Conservation (phyloP, 2,329 filamentous ascomycete genomes). For the Colletotrichum melonis region DNA sequence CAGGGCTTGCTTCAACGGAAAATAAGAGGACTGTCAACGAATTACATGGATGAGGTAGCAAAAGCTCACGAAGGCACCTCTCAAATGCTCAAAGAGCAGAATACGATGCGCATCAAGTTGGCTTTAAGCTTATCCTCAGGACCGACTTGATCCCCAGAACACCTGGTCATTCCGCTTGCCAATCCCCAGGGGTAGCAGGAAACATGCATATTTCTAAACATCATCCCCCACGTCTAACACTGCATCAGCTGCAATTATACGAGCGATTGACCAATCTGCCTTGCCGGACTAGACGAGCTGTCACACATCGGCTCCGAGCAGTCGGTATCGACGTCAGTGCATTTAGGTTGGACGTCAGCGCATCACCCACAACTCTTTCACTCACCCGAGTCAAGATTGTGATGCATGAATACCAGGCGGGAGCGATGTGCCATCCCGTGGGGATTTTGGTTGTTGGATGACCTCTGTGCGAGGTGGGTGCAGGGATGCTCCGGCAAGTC, state of each 20-base stretch:
- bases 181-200: neutral
- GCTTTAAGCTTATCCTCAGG: neutral
- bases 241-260: neutral
- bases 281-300: slow-evolving; percentile 1
- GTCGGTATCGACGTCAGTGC: neutral
- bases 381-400: neutral
- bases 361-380: neutral
- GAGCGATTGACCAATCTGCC: neutral
- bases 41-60: neutral
- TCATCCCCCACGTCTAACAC: neutral
- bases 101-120: neutral
- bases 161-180: neutral
- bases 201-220: slow-evolving; percentile 24
- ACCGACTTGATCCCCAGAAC: neutral
- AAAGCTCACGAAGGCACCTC: neutral
- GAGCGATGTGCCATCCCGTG: slow-evolving; percentile 1
- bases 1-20: neutral
- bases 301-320: neutral
- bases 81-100: neutral
- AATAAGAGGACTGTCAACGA: neutral
- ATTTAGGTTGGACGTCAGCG: neutral
- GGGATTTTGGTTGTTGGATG: neutral
- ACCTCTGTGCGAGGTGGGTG: neutral
- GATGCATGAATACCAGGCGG: slow-evolving; percentile 11
- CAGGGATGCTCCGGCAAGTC: slow-evolving; percentile 24